Percentiles rank a stretch among this genome's conserved stretches.
phyloP scores from a whole-genome alignment of 2,329 filamentous ascomycete species.

The Hypoxylon sp. region DNA sequence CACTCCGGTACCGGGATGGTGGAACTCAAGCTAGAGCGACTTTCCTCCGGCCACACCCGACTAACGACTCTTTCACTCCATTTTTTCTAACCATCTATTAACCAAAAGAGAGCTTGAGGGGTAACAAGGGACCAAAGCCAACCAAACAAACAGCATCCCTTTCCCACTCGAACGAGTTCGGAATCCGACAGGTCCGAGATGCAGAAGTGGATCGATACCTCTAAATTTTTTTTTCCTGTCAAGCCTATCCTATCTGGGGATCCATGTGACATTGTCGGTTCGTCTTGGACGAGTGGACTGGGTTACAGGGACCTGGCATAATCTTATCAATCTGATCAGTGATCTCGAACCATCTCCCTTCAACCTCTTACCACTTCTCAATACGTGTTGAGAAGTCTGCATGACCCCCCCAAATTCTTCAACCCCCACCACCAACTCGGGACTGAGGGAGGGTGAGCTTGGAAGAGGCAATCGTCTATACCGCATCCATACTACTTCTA shows the following conservation, averaged over 20 bases:
- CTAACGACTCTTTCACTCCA: conserved; percentile 16
- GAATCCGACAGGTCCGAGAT: conserved; percentile 47
- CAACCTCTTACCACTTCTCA: conserved; percentile 35
- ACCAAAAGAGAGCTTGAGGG: conserved; percentile 12
- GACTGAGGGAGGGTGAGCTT: conserved; percentile 22
- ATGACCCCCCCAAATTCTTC: conserved; percentile 29
- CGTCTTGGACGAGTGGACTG: conserved; percentile 28
- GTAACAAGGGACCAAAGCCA: conserved; percentile 13
- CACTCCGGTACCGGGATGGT: conserved; percentile 36
- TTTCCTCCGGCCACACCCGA: conserved; percentile 39
- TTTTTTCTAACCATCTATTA: background rate
- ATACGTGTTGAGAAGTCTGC: conserved; percentile 14
- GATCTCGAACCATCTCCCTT: conserved; percentile 49
- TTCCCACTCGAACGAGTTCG: conserved; percentile 40
- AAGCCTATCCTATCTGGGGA: conserved; percentile 32
- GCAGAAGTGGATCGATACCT: conserved; percentile 35
- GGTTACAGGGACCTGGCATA: conserved; percentile 50
- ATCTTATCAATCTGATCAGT: conserved; percentile 60
- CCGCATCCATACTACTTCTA: conserved; percentile 19
- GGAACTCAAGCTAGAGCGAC: conserved; percentile 22
- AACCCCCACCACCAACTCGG: conserved; percentile 31
- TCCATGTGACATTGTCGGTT: conserved; percentile 35
- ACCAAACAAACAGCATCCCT: background rate
- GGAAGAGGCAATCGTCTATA: conserved; percentile 31
- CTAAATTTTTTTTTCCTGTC: conserved; percentile 28